Conservation (phyloP, 495 filamentous ascomycete species). For the Amphirosellinia nigrospora region DNA sequence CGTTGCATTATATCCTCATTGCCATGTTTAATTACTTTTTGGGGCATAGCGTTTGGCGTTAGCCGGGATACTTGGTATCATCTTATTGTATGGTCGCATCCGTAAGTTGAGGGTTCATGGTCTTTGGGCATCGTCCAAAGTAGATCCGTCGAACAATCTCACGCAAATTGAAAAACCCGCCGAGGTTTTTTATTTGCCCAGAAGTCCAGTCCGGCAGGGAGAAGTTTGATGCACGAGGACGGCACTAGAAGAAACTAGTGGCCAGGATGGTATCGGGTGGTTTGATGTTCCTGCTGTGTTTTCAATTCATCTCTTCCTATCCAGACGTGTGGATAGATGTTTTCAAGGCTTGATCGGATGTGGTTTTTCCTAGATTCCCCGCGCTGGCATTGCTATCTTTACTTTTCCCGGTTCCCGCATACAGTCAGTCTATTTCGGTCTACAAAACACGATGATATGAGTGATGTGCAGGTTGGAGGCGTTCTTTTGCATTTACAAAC, state of each 20-base stretch:
- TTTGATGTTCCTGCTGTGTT: constrained; percentile 10
- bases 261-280: not conserved
- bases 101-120: constrained; percentile 1
- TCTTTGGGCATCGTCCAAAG: constrained; percentile 4
- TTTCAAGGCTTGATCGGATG: not conserved
- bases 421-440: constrained; percentile 7
- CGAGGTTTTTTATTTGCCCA: not conserved
- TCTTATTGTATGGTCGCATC: constrained; percentile 21
- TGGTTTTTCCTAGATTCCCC: constrained; percentile 16
- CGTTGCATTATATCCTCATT: constrained; percentile 22
- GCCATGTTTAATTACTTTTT: constrained; percentile 16
- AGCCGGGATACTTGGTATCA: constrained; percentile 12
- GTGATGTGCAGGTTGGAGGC: constrained; percentile 18
- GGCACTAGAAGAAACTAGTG: constrained; percentile 8
- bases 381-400: constrained; percentile 12
- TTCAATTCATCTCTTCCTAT: constrained; percentile 1
- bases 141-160: not conserved
- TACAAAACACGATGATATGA: constrained; percentile 23
- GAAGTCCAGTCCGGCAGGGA: not conserved
- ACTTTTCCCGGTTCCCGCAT: not conserved
- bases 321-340: not conserved
- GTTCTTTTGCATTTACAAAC: constrained; percentile 28
- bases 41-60: constrained; percentile 32
- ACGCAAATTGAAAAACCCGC: not conserved
- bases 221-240: constrained; percentile 4